Conservation (phyloP, 2,329 filamentous ascomycete species). For the Phialophora chinensis region DNA sequence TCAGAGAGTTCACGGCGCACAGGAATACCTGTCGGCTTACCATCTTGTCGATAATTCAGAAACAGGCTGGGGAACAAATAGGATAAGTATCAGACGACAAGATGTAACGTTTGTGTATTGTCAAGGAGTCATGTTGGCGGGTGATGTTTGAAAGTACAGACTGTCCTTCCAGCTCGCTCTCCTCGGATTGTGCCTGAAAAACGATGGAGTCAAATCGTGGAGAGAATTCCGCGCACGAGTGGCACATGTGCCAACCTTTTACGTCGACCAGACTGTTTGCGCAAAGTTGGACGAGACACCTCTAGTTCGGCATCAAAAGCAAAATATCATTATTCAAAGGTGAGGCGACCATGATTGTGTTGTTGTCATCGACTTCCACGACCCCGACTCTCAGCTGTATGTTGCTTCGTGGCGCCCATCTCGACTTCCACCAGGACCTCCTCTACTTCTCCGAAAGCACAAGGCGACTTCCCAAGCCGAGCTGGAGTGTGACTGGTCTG, state of each 20-base stretch:
- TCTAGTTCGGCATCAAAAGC: not conserved
- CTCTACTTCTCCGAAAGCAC: not conserved
- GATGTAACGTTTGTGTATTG: not conserved
- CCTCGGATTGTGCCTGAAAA: conserved; percentile 1
- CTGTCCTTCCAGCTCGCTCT: conserved; percentile 24
- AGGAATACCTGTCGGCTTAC: conserved; percentile 8
- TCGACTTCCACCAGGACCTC: not conserved
- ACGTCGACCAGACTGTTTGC: not conserved
- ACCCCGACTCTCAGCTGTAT: not conserved
- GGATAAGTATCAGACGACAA: not conserved
- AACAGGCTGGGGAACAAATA: not conserved
- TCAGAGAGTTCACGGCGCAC: conserved; percentile 7
- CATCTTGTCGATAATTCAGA: conserved; percentile 24
- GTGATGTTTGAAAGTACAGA: conserved; percentile 24
- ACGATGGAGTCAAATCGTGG: not conserved
- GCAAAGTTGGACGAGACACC: not conserved
- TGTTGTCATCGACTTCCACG: not conserved
- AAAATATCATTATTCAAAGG: not conserved
- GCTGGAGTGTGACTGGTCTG: not conserved
- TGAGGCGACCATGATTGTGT: not conserved
- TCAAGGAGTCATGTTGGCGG: conserved; percentile 6
- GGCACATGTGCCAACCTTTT: not conserved
- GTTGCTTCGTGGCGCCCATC: not conserved
- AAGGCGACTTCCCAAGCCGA: conserved; percentile 3
- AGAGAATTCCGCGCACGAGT: not conserved